Evolutionary conservation across 2,329 filamentous ascomycete species (phyloP).

Genomic region (Arthrobotrys pseudoclavata): DNA sequence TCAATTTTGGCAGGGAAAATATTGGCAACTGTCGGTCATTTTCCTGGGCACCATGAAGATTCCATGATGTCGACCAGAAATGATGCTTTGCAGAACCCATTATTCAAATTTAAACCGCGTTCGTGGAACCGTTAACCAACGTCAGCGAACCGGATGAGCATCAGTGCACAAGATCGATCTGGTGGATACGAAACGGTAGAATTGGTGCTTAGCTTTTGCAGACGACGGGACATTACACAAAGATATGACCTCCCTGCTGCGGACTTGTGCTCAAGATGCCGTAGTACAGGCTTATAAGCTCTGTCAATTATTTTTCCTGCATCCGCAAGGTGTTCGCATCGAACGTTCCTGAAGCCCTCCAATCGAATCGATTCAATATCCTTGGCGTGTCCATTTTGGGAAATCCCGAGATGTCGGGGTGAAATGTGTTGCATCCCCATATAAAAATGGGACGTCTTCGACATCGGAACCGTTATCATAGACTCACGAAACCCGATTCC

Average conservation of each 20-base stretch:
- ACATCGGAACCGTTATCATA: conserved; percentile 6
- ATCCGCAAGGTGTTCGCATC: not conserved
- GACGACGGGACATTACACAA: conserved; percentile 6
- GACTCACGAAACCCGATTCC: conserved; percentile 34
- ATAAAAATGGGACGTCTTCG: conserved; percentile 4
- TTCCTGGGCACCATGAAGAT: not conserved
- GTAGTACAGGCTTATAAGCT: conserved; percentile 19
- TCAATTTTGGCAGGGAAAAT: not conserved
- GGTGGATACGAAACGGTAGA: conserved; percentile 14
- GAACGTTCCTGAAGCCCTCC: conserved; percentile 1
- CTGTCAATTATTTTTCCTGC: not conserved
- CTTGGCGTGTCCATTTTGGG: conserved; percentile 44
- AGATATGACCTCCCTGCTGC: conserved; percentile 3
- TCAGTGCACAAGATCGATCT: conserved; percentile 10
- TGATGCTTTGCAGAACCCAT: not conserved
- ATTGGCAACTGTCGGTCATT: not conserved
- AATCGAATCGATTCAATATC: conserved; percentile 5
- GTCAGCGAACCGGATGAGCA: conserved; percentile 8
- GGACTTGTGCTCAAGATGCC: conserved; percentile 12
- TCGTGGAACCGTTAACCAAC: conserved; percentile 13
- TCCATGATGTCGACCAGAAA: not conserved
- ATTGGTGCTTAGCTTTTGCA: not conserved
- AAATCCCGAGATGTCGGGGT: conserved; percentile 22
- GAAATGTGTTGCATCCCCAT: conserved; percentile 37
- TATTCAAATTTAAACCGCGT: not conserved